A percentile compares a stretch with the other conserved stretches of the same genome.
phyloP scores from a whole-genome alignment of 768 basidiomycete genomes.

The Termitomyces sp. region DNA sequence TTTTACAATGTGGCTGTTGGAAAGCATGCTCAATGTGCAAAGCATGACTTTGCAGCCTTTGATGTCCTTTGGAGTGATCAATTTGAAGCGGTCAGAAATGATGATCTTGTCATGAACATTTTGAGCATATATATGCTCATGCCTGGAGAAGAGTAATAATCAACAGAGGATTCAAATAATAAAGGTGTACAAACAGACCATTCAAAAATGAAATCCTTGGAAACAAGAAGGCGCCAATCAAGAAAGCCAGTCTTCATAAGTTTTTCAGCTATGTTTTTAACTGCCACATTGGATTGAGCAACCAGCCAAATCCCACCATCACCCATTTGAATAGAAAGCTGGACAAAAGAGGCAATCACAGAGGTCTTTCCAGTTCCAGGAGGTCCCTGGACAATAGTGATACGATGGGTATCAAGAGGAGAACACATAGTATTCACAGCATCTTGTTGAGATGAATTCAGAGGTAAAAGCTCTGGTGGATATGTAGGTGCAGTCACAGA shows the following conservation, averaged over 20 bases:
- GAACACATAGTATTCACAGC: conserved; percentile 50
- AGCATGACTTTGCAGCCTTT: conserved; percentile 56
- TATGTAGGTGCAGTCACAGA: neutral
- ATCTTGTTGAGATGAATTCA: conserved; percentile 45
- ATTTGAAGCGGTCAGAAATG: conserved; percentile 36
- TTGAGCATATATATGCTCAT: conserved; percentile 69
- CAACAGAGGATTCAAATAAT: neutral
- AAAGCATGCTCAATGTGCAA: conserved; percentile 78
- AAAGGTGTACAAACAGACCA: conserved; percentile 43
- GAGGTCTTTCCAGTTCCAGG: conserved; percentile 75
- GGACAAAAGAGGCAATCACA: conserved; percentile 64
- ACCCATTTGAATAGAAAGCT: conserved; percentile 36
- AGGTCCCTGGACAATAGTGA: conserved; percentile 50
- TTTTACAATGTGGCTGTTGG: conserved; percentile 29
- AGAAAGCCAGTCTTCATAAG: conserved; percentile 49
- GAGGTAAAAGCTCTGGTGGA: conserved; percentile 12
- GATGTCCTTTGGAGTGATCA: conserved; percentile 19
- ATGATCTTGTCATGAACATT: conserved; percentile 47
- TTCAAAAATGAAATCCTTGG: conserved; percentile 56
- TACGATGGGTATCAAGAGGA: conserved; percentile 26
- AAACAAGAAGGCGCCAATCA: conserved; percentile 69
- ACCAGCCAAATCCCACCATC: conserved; percentile 68
- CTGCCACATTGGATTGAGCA: conserved; percentile 84
- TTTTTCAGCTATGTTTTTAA: conserved; percentile 88
- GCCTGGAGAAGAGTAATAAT: conserved; percentile 43